Evolutionary conservation across 352 stramenopile genomes (phyloP).

Genomic region (Plasmopara muralis): DNA sequence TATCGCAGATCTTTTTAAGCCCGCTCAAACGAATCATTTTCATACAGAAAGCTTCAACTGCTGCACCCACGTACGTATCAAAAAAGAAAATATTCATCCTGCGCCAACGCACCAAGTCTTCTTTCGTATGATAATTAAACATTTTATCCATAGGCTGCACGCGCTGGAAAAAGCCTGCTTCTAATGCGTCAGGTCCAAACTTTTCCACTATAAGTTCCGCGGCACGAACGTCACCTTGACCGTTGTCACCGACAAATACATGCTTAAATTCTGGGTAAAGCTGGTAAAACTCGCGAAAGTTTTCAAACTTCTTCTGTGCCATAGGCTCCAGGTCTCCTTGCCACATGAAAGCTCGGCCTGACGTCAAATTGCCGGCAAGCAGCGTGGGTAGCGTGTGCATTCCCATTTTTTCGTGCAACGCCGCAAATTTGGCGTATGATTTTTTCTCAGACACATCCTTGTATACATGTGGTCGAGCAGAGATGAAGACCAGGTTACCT

Average conservation of each 20-base stretch:
- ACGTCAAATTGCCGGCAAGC: conserved; percentile 91
- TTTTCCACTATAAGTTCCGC: conserved; percentile 86
- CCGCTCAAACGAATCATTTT: conserved; percentile 60
- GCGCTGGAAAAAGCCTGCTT: conserved; percentile 86
- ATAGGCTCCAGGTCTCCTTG: conserved; percentile 94
- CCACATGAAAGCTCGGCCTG: conserved; percentile 92
- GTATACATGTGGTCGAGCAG: conserved; percentile 97
- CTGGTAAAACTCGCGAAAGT: conserved; percentile 91
- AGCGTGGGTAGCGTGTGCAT: conserved; percentile 95
- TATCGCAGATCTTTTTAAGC: conserved; percentile 63
- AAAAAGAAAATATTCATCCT: conserved; percentile 90
- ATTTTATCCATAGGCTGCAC: conserved; percentile 83
- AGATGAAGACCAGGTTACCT: conserved; percentile 98
- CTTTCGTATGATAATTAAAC: conserved; percentile 71
- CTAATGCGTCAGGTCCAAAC: conserved; percentile 53
- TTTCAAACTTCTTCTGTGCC: conserved; percentile 96
- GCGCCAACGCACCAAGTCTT: conserved; percentile 68
- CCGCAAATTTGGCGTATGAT: conserved; percentile 96
- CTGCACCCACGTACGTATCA: conserved; percentile 84
- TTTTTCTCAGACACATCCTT: conserved; percentile 98
- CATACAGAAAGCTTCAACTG: conserved; percentile 67
- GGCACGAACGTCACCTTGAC: conserved; percentile 88
- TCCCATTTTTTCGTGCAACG: conserved; percentile 85
- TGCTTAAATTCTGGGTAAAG: conserved; percentile 98
- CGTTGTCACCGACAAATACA: conserved; percentile 98